A percentile compares a stretch with the other conserved stretches of the same genome.
phyloP scores from a whole-genome alignment of 140 eudicot species.

The Bidens hawaiensis region DNA sequence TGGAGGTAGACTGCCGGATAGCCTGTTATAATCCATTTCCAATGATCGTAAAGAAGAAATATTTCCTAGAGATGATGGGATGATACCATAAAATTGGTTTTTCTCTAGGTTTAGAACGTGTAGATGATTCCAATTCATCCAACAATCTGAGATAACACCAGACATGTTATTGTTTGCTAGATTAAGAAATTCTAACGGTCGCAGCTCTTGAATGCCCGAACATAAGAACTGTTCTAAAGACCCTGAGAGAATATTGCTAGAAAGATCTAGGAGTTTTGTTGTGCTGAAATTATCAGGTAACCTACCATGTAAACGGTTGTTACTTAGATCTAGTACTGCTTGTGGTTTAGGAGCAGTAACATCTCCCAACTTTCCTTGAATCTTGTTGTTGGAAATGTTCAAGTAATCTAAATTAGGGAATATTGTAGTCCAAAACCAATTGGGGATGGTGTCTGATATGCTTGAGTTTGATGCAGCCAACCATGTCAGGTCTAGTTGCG shows the following conservation, averaged over 20 bases:
- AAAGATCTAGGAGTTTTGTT: conserved; percentile 12
- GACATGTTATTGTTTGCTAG: conserved; percentile 21
- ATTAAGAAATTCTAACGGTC: conserved; percentile 18
- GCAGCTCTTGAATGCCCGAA: neutral
- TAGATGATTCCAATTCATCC: conserved; percentile 18
- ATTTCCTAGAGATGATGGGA: conserved; percentile 32
- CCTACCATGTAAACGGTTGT: conserved; percentile 9
- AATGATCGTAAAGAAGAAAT: conserved; percentile 3
- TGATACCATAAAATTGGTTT: conserved; percentile 34
- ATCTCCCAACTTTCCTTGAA: conserved; percentile 16
- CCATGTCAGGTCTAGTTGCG: neutral
- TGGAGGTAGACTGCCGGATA: conserved; percentile 7
- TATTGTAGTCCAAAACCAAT: conserved; percentile 15
- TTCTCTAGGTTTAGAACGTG: conserved; percentile 24
- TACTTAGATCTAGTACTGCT: conserved; percentile 17
- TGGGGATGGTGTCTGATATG: conserved; percentile 17
- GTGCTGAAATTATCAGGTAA: neutral
- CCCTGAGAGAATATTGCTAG: conserved; percentile 21
- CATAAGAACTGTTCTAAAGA: conserved; percentile 15
- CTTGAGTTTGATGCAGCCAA: conserved; percentile 10
- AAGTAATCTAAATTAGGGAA: conserved; percentile 1
- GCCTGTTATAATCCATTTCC: neutral
- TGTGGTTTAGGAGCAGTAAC: conserved; percentile 2
- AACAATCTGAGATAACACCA: conserved; percentile 26
- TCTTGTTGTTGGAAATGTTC: conserved; percentile 20